Percentiles rank a stretch among this genome's conserved stretches.
These are phyloP conservation scores for Prunus mongolica DNA, from an alignment of 306 rosid genomes.

Conservation along the genomic window DNA sequence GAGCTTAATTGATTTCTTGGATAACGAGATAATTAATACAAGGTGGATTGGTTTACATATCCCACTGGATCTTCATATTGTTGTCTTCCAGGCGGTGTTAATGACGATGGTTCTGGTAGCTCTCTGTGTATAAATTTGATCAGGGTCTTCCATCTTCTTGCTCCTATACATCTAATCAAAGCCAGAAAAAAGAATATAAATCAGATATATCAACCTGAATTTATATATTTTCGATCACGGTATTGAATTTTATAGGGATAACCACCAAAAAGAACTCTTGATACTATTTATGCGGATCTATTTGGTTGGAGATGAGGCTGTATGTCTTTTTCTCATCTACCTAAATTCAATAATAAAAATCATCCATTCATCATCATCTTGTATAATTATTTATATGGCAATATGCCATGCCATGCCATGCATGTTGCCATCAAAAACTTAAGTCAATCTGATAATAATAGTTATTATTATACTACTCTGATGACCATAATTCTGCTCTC, in stretches of 20 bases:
- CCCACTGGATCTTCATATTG: too few species aligned
- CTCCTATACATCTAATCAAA: slow-evolving; percentile 40
- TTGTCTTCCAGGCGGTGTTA: too few species aligned
- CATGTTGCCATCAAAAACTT: background rate
- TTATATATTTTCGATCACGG: background rate
- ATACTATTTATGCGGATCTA: slow-evolving; percentile 39
- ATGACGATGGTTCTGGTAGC: background rate
- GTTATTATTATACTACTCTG: background rate
- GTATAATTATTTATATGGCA: background rate
- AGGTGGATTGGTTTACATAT: too few species aligned
- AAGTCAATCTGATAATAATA: background rate
- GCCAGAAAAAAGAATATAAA: background rate
- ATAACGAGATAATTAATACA: too few species aligned
- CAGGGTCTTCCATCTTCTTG: slow-evolving; percentile 41
- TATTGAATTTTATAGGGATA: background rate
- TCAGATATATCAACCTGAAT: background rate
- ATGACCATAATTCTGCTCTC: background rate
- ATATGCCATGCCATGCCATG: slow-evolving; percentile 1
- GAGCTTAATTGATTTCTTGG: too few species aligned
- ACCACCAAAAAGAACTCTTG: slow-evolving; percentile 13
- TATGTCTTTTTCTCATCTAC: slow-evolving; percentile 28
- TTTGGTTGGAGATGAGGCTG: slow-evolving; percentile 30
- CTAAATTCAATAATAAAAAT: background rate
- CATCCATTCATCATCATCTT: background rate
- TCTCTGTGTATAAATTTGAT: slow-evolving; percentile 4